Conservation (phyloP, 768 basidiomycete species). For the Dacryopinax primogenitus region DNA sequence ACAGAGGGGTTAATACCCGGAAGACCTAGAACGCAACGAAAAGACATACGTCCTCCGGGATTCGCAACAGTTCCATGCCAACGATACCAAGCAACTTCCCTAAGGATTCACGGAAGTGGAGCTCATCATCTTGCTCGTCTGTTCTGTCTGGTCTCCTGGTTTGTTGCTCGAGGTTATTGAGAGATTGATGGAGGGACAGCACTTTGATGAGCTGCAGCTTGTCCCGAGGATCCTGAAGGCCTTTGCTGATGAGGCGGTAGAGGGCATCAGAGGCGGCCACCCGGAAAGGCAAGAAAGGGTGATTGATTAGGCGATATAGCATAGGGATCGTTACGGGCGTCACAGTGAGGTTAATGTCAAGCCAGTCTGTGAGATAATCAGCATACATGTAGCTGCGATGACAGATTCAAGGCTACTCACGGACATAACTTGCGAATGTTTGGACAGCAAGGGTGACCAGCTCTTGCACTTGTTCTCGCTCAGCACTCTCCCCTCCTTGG, state of each 20-base stretch:
- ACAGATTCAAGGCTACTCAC: no score
- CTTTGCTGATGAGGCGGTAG: conserved; percentile 76
- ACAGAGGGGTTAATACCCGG: not conserved
- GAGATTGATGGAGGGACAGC: conserved; percentile 67
- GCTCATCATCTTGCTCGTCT: conserved; percentile 79
- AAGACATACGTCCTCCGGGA: conserved; percentile 55
- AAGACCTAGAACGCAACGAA: not conserved
- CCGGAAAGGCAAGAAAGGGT: conserved; percentile 64
- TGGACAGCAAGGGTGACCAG: conserved; percentile 85
- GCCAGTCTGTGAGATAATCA: conserved; percentile 60
- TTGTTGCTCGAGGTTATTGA: conserved; percentile 67
- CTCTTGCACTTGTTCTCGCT: conserved; percentile 51
- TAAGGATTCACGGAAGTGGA: conserved; percentile 67
- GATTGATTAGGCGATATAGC: conserved; percentile 69
- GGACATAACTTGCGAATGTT: conserved; percentile 86
- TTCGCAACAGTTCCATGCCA: conserved; percentile 70
- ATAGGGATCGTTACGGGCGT: conserved; percentile 79
- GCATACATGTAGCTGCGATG: conserved; percentile 3
- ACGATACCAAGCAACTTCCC: conserved; percentile 70
- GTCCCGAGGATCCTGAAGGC: conserved; percentile 79
- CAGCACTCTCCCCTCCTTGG: conserved; percentile 38
- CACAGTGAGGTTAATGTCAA: conserved; percentile 92
- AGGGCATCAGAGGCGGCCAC: conserved; percentile 71
- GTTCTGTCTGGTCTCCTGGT: conserved; percentile 57
- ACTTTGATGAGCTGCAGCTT: conserved; percentile 85